These are phyloP conservation scores for Caryopteris hybrid DNA, from an alignment of 305 asterid species.

Conservation along the genomic window DNA sequence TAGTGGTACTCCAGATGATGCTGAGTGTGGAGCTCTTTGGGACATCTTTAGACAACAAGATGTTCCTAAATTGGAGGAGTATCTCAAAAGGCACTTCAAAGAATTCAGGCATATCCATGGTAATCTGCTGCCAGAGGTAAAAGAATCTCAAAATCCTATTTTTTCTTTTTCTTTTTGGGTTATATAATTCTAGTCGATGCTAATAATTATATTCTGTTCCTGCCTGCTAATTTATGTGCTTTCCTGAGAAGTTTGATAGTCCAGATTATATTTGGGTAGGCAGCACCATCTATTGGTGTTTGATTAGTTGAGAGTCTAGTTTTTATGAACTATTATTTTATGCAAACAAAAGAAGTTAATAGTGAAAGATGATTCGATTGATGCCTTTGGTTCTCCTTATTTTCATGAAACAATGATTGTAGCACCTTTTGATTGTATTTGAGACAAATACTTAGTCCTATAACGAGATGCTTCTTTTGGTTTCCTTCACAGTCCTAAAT, in stretches of 20 bases:
- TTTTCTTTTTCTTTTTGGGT: neutral
- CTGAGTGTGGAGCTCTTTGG: slow-evolving; percentile 67
- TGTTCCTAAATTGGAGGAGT: slow-evolving; percentile 59
- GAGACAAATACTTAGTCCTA: neutral
- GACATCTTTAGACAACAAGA: slow-evolving; percentile 73
- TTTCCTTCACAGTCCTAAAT: neutral
- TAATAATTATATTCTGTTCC: neutral
- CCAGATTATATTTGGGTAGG: neutral
- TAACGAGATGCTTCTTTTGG: neutral
- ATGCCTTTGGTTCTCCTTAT: neutral
- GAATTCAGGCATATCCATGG: slow-evolving; percentile 64
- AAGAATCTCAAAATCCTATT: neutral
- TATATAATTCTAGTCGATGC: no score
- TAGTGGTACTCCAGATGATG: slow-evolving; percentile 23
- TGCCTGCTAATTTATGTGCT: no score
- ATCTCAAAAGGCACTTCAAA: slow-evolving; percentile 49
- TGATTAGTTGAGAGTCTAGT: neutral
- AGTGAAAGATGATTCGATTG: neutral
- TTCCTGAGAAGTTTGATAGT: neutral
- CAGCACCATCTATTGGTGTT: neutral
- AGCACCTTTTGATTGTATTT: neutral
- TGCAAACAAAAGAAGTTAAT: neutral
- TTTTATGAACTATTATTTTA: neutral
- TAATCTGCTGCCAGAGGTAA: slow-evolving; percentile 51
- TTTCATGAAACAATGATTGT: neutral